Evolutionary conservation across 768 basidiomycete species (phyloP), one percentile per base, ranked within the genome.

Genomic region (Rhodotorula sphaerocarpa): DNA sequence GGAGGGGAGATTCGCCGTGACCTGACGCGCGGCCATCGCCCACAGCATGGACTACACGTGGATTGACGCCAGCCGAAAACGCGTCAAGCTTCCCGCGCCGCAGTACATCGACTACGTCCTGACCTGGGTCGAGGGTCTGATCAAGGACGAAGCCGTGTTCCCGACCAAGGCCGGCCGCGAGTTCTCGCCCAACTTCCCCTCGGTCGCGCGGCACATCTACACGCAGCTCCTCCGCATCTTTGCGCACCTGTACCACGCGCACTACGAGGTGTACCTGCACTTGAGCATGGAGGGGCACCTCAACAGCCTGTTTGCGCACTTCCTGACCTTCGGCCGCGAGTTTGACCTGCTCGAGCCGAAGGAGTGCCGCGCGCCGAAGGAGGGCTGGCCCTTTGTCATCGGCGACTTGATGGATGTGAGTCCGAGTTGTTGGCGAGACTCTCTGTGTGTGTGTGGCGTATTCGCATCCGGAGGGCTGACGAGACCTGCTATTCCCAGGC

Each of bases 101-200:
- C 92, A 88, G 2, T 96, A 96, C 76, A 90, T 96, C 71, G 93
- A 96, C 79, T 93, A 89, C 67, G 93, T 96, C 71, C 90, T 96
- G 86, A 90, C 91, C 7, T 91, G 90, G 80, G 83, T 95, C 31
- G 93, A 97, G 75, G 91, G 88, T 73, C 80, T 93, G 31, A 79
- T 96, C 36, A 89, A 96, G 70, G 92, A 97, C 78, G 91, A 96
- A 72, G 85, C 83, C 70, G 84, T 86, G 57, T 60, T 57, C 57
- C 61, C 55, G 41, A 59, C 50, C n/a, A 53, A 47, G 31, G 33
- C 68, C 91, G 91, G 88, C 50, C 87, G 87, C 55, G 82, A 88
- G 46, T 96, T 96, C 76, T 85, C 89, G 52, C 83, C 82, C 45
- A 82, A 82, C 54, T 97, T 97, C 79, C 90, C 93, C 2, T 82